Percentiles rank a stretch among this genome's conserved stretches.
Conservation (phyloP, 2,329 filamentous ascomycete genomes). For the Sarocladium brachiariae region DNA sequence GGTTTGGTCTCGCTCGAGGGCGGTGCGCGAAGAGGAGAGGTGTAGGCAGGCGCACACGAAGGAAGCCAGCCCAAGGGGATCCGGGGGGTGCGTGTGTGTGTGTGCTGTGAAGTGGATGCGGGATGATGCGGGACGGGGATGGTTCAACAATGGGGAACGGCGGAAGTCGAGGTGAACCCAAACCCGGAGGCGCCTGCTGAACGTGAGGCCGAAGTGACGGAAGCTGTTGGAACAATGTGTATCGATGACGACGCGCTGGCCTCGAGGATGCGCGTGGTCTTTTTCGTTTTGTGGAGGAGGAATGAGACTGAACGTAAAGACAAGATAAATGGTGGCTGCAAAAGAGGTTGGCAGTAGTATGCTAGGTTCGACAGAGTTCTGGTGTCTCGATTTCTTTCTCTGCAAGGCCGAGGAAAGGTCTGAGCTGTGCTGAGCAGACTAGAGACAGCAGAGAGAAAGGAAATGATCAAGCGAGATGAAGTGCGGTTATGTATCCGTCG, state of each 20-base stretch:
- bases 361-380: no score
- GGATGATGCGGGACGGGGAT: slow-evolving; percentile 3
- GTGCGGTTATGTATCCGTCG: no score
- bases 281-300: not conserved
- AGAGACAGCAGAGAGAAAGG: no score
- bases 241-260: no score
- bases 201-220: not conserved
- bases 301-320: no score
- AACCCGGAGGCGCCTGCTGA: not conserved
- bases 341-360: no score
- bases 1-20: not conserved
- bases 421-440: no score
- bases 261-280: not conserved
- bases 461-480: no score
- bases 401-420: no score
- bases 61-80: not conserved
- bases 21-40: not conserved
- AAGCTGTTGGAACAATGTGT: not conserved
- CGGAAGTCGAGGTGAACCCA: not conserved
- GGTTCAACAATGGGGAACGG: not conserved
- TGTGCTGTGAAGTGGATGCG: slow-evolving; percentile 2
- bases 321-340: no score
- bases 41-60: not conserved
- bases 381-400: no score
- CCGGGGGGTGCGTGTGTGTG: not conserved